Evolutionary conservation across 1,284 basidiomycete species (phyloP), one percentile per base, ranked within the genome.

Genomic region (Microbotryum intermedium): DNA sequence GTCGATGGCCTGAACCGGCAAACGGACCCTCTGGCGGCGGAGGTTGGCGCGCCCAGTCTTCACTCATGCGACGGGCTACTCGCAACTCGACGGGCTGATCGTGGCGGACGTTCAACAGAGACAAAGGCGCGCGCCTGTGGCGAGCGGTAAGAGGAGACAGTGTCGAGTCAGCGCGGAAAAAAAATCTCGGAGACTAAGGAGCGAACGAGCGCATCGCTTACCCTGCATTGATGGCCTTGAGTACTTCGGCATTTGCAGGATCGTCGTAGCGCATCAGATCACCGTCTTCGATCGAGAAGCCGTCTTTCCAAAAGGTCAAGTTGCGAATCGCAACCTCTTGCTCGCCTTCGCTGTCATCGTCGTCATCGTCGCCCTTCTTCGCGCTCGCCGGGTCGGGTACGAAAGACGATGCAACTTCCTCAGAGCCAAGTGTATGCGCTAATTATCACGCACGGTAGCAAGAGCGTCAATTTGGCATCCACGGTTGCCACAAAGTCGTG

Each of bases 291-390:
- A 98, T 83, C 50, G 85, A 87, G 76, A 97, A 97, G 0, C 94
- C 94, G 67, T 97, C 83, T 42, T 85, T 80, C 94, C 95, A 98
- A 76, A 98, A 91, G 0, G 88, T 94, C 43, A 97, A 78, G 58
- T 84, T 81, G 13, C 94, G 84, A 50, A 86, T 82, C 0, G 81
- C 87, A 0, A 82, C 79, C 60, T 82, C 80, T 48, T 81, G 79
- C 26, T 83, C 82, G 25, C 79, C 81, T 52, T 77, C 78, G 8
- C 71, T 65, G 13, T 76, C 76, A 0, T 76, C 75, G 1, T 74
- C 74, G 2, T 72, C 65, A 1, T 68, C 67, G 16, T 75, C 74
- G 1, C 60, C 58, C 13, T 53, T 55, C 49, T 55, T 50, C 30
- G 58, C 67, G 30, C 62, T 53, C 16, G 63, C 54, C 29, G 85